Base-by-base conservation (phyloP, 163 green algal species). In the Prototheca wickerhamii region DNA sequence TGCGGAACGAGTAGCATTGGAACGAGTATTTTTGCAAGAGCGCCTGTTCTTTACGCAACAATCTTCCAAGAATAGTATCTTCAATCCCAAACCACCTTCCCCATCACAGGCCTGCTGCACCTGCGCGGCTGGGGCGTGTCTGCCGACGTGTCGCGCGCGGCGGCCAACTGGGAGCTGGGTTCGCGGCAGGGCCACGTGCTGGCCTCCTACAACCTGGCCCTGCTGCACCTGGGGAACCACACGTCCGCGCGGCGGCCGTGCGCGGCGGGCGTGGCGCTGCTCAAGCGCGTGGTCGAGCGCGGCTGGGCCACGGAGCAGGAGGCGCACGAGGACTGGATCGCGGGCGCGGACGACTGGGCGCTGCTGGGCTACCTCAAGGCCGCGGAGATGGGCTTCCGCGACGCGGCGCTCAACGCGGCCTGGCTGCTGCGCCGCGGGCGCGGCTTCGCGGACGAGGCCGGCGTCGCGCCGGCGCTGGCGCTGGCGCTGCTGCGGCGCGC, bases 121-220 rank as follows among this genome's bases (percentile, higher is more conserved):
- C 65, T 93, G 49, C 69, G 84, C 30, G 88, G 86, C 29, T 75
- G 70, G 68, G 76, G 75, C 49, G 63, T 60, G 33, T 32, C 34
- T 29, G 54, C 56, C 4, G 72, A 78, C 57, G 28, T 60, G 44
- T 10, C n/a, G 12, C 66, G 80, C 59, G 84, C 84, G 25, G 64
- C 66, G 25, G 30, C 74, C 29, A 66, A 73, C 60, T 86, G 84
- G 69, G 72, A 66, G 32, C 25, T 72, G 25, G 78, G 79, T 0
- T 54, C 72, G 20, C 61, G 66, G 34, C 50, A 40, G 28, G 80
- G 78, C 21, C 74, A 87, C 68, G 40, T 82, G 28, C 64, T 93
- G 63, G 86, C 85, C 26, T 78, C 84, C 73, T 95, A 96, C 79
- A 94, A 95, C 75, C 72, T 88, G 21, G 91, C 88, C 15, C 82